Percentiles rank a stretch among this genome's conserved stretches.
Evolutionary conservation across 768 basidiomycete species (phyloP).

Genomic region (Pulveroboletus sp.): DNA sequence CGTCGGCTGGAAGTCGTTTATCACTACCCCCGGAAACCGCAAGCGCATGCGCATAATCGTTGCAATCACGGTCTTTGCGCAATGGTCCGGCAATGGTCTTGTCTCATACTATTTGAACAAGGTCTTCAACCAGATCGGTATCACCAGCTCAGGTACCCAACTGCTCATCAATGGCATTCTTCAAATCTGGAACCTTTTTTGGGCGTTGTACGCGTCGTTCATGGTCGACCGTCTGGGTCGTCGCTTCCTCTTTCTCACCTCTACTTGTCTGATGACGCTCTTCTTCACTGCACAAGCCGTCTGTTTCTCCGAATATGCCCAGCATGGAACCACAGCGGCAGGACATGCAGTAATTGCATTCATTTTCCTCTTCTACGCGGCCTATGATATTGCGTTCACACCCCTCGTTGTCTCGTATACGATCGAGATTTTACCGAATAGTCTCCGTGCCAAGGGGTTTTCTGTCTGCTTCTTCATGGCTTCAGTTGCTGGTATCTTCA

Average conservation of each 20-base stretch:
- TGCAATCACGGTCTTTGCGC: constrained; percentile 79
- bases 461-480: constrained; percentile 77
- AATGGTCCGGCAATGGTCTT: constrained; percentile 85
- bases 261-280: constrained; percentile 53
- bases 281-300: constrained; percentile 70
- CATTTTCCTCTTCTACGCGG: constrained; percentile 80
- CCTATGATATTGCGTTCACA: constrained; percentile 81
- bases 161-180: constrained; percentile 85
- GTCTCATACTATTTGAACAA: constrained; percentile 79
- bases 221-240: constrained; percentile 67
- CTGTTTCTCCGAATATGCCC: constrained; percentile 55
- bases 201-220: constrained; percentile 56
- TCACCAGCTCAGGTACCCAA: constrained; percentile 58
- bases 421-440: constrained; percentile 83
- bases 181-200: constrained; percentile 76
- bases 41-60: constrained; percentile 75
- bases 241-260: constrained; percentile 64
- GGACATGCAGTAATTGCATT: constrained; percentile 77
- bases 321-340: constrained; percentile 39
- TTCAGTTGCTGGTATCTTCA: constrained; percentile 81
- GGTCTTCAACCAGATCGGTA: constrained; percentile 67
- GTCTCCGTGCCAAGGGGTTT: constrained; percentile 83
- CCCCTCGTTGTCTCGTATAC: constrained; percentile 87
- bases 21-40: constrained; percentile 67
- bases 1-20: constrained; percentile 67